Evolutionary conservation across 441 rosid genomes (phyloP).

Genomic region (Gossypium trilobum): DNA sequence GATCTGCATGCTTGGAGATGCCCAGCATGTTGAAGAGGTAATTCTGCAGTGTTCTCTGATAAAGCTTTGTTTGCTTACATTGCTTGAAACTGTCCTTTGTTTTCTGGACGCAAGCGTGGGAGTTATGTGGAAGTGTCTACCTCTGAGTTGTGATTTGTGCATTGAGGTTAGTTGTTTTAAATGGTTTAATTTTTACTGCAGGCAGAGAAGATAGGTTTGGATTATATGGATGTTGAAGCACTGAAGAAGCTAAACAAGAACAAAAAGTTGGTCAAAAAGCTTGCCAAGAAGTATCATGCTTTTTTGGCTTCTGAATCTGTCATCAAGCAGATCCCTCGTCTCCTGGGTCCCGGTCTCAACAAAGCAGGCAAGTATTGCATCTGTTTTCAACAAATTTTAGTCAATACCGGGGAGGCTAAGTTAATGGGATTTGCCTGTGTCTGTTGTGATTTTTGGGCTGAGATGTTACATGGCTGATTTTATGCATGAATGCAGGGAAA

Average conservation of each 20-base stretch:
- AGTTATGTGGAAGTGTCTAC: no score
- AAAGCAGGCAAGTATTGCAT: constrained; percentile 77
- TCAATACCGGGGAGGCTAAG: no score
- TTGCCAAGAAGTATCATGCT: constrained; percentile 90
- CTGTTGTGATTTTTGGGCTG: background rate
- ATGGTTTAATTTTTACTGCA: constrained; percentile 15
- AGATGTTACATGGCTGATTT: background rate
- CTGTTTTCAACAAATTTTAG: background rate
- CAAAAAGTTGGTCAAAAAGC: constrained; percentile 91
- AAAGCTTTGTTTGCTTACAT: background rate
- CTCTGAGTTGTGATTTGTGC: background rate
- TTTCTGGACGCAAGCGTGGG: background rate
- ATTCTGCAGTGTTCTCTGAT: background rate
- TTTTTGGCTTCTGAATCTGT: constrained; percentile 94
- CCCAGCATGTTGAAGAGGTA: constrained; percentile 95
- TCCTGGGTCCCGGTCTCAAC: constrained; percentile 96
- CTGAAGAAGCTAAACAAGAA: constrained; percentile 91
- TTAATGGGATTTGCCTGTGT: background rate
- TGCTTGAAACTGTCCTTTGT: background rate
- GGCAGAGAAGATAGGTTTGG: constrained; percentile 73
- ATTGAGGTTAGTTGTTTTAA: background rate
- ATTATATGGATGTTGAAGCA: constrained; percentile 86
- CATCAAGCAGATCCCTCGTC: constrained; percentile 98
- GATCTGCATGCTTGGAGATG: constrained; percentile 95
- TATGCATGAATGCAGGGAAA: constrained; percentile 51